Conservation (phyloP, 2,329 filamentous ascomycete genomes). For the Aspergillus pseudoterreus region DNA sequence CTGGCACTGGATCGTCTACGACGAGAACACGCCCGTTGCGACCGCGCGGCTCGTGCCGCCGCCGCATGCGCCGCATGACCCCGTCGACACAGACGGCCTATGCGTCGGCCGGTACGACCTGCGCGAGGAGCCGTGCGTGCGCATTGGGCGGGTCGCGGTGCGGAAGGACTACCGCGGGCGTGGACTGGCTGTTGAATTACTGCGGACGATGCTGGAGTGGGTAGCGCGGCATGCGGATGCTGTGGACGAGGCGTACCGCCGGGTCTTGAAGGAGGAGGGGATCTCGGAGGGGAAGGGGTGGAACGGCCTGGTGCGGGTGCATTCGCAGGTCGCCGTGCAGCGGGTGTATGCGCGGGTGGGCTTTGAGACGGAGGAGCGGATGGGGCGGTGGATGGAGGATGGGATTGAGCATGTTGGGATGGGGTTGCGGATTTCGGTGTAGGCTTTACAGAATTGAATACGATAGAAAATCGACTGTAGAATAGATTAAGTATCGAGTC, state of each 20-base stretch:
- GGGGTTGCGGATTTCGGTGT: slow-evolving; percentile 52
- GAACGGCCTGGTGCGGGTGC: slow-evolving; percentile 72
- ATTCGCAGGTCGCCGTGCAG: slow-evolving; percentile 68
- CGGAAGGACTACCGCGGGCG: slow-evolving; percentile 61
- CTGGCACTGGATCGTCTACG: slow-evolving; percentile 85
- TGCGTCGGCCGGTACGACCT: slow-evolving; percentile 35
- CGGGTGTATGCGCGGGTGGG: slow-evolving; percentile 67
- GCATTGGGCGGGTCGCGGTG: slow-evolving; percentile 75
- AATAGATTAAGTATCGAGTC: background rate
- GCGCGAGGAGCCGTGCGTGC: slow-evolving; percentile 71
- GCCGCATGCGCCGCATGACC: slow-evolving; percentile 62
- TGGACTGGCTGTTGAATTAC: slow-evolving; percentile 62
- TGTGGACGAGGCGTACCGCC: slow-evolving; percentile 23
- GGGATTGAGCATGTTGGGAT: slow-evolving; percentile 83
- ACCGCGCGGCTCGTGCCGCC: slow-evolving; percentile 79
- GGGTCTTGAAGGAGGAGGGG: slow-evolving; percentile 25
- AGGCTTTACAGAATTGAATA: background rate
- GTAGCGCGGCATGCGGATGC: slow-evolving; percentile 53
- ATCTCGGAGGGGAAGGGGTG: slow-evolving; percentile 43
- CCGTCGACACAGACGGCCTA: too few relatives aligned
- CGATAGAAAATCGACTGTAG: slow-evolving; percentile 1
- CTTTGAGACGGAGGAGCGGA: slow-evolving; percentile 67
- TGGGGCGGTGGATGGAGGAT: slow-evolving; percentile 79
- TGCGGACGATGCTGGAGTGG: slow-evolving; percentile 67
- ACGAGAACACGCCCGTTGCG: slow-evolving; percentile 59